Evolutionary conservation across 2,329 filamentous ascomycete species (phyloP).

Genomic region (Hymenoscyphus salicellus): DNA sequence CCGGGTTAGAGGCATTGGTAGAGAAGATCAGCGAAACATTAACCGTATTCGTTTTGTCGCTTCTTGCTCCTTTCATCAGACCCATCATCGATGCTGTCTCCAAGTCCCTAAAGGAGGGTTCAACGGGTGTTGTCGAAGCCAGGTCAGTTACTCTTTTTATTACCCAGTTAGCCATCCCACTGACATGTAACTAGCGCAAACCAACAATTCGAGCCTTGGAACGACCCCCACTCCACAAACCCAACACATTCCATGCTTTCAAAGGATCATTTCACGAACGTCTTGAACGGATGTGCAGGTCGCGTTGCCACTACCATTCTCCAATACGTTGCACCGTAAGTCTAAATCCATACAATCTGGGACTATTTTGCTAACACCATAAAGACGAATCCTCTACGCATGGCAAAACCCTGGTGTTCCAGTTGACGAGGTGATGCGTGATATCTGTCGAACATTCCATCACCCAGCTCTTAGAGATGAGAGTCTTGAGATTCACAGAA

Average conservation of each 20-base stretch:
- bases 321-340: conserved; percentile 78
- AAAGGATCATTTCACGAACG: conserved; percentile 80
- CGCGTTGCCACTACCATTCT: conserved; percentile 71
- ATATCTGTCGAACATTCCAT: conserved; percentile 81
- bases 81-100: conserved; percentile 88
- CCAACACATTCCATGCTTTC: conserved; percentile 80
- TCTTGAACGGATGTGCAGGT: conserved; percentile 74
- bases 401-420: conserved; percentile 86
- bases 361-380: conserved; percentile 26
- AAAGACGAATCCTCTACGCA: conserved; percentile 75
- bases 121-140: conserved; percentile 64
- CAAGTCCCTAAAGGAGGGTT: conserved; percentile 80
- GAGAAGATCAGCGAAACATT: conserved; percentile 92
- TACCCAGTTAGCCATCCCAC: not conserved
- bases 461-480: conserved; percentile 81
- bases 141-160: conserved; percentile 35
- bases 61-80: conserved; percentile 86
- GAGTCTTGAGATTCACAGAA: conserved; percentile 72
- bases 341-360: conserved; percentile 46
- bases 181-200: conserved; percentile 49
- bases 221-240: conserved; percentile 68
- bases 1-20: conserved; percentile 82
- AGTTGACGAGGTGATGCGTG: conserved; percentile 77
- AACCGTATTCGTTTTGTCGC: conserved; percentile 84
- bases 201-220: conserved; percentile 78